Conservation (phyloP, 768 basidiomycete genomes). For the Macrolepiota dolichaula region DNA sequence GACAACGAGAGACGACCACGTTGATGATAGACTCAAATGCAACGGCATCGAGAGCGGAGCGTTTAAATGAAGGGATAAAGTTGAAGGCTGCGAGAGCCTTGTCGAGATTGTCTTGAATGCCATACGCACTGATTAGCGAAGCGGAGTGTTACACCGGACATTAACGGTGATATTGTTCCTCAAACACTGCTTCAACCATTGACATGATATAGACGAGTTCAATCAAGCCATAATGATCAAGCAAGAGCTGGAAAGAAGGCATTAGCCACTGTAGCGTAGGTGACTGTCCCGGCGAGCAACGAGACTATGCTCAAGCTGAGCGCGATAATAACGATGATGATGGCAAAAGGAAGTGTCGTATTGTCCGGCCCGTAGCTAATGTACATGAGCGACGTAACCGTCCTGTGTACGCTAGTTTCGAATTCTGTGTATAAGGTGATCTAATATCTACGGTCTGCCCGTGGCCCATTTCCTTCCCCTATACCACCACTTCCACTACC, state of each 20-base stretch:
- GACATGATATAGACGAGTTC: conserved; percentile 73
- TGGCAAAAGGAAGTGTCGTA: no score
- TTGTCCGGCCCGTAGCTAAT: no score
- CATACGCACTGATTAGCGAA: conserved; percentile 84
- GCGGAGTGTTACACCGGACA: conserved; percentile 58
- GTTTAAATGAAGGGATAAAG: conserved; percentile 51
- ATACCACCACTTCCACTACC: no score
- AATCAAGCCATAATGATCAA: conserved; percentile 85
- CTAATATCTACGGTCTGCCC: no score
- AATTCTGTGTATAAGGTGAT: no score
- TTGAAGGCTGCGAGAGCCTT: conserved; percentile 78
- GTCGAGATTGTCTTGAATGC: conserved; percentile 73
- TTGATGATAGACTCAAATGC: conserved; percentile 90
- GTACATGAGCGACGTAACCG: no score
- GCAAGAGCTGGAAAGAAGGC: conserved; percentile 54
- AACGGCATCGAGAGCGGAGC: conserved; percentile 71
- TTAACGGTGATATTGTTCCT: conserved; percentile 43
- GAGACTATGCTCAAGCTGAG: no score
- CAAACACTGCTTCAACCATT: conserved; percentile 75
- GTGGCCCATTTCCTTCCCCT: no score
- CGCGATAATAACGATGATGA: no score
- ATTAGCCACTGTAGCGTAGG: conserved; percentile 6
- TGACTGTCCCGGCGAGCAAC: no score
- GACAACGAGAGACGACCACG: conserved; percentile 73
- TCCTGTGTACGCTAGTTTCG: no score